A percentile compares a stretch with the other conserved stretches of the same genome.
Evolutionary conservation across 2,329 filamentous ascomycete genomes (phyloP).

Genomic region (Pestalotiopsis sp.): DNA sequence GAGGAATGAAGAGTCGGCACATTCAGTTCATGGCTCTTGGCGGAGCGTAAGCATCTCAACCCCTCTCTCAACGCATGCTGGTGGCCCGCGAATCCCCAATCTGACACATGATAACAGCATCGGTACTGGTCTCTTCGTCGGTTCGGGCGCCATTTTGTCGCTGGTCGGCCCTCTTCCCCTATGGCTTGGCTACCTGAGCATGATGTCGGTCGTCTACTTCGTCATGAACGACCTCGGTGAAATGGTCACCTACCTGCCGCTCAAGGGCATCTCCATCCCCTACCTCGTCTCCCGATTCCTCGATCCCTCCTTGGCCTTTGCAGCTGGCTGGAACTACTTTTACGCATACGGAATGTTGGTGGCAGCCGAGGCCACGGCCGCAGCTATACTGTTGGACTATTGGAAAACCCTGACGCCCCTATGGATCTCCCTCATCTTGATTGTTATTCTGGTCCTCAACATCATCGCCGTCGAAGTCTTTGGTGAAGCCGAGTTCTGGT

Average conservation of each 20-base stretch:
- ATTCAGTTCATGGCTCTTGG: slow-evolving; percentile 62
- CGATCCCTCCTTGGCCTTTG: slow-evolving; percentile 56
- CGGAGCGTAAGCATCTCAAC: slow-evolving; percentile 34
- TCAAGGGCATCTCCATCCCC: slow-evolving; percentile 57
- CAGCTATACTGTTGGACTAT: slow-evolving; percentile 59
- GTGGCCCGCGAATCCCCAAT: slow-evolving; percentile 9
- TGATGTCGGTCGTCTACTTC: slow-evolving; percentile 54
- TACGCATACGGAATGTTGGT: slow-evolving; percentile 61
- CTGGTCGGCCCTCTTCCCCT: slow-evolving; percentile 64
- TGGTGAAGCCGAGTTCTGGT: slow-evolving; percentile 63
- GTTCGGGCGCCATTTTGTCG: slow-evolving; percentile 57
- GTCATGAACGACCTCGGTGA: slow-evolving; percentile 54
- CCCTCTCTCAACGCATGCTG: background rate
- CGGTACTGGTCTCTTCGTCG: slow-evolving; percentile 65
- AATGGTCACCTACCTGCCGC: slow-evolving; percentile 55
- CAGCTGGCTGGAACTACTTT: slow-evolving; percentile 62
- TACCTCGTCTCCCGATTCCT: slow-evolving; percentile 58
- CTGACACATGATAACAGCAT: slow-evolving; percentile 37
- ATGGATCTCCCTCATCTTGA: slow-evolving; percentile 59
- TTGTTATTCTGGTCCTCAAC: slow-evolving; percentile 55
- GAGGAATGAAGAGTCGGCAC: slow-evolving; percentile 59
- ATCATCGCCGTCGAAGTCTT: slow-evolving; percentile 58
- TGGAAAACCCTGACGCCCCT: slow-evolving; percentile 54
- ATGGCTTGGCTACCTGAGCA: slow-evolving; percentile 65
- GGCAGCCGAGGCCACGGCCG: slow-evolving; percentile 58